These are phyloP conservation scores for Didymellaceae sp. DNA, from an alignment of 2,329 filamentous ascomycete genomes.

Conservation along the genomic window DNA sequence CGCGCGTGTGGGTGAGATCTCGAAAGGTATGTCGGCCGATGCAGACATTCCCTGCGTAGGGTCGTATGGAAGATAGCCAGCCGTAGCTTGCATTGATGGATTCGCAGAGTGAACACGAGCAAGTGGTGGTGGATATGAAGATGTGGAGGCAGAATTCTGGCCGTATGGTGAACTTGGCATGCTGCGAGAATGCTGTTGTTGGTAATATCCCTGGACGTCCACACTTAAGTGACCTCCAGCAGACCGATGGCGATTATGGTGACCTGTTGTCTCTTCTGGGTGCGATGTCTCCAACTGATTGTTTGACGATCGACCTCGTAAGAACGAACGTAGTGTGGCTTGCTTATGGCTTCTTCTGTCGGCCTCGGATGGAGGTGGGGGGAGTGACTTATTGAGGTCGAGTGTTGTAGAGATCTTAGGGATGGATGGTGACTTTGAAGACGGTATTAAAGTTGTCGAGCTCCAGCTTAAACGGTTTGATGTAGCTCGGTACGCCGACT, in stretches of 20 bases:
- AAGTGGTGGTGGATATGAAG: slow-evolving; percentile 19
- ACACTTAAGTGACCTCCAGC: slow-evolving; percentile 29
- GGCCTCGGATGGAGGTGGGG: slow-evolving; percentile 31
- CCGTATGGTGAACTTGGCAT: slow-evolving; percentile 44
- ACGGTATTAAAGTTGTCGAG: slow-evolving; percentile 23
- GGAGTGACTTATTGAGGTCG: slow-evolving; percentile 40
- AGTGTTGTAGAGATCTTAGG: slow-evolving; percentile 32
- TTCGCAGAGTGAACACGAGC: slow-evolving; percentile 34
- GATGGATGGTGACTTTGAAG: slow-evolving; percentile 13
- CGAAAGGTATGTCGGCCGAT: slow-evolving; percentile 29
- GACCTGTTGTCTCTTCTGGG: slow-evolving; percentile 1
- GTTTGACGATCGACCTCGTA: slow-evolving; percentile 34
- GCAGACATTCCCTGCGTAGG: slow-evolving; percentile 11
- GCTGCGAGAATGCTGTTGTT: slow-evolving; percentile 39
- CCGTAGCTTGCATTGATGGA: slow-evolving; percentile 22
- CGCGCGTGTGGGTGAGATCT: slow-evolving; percentile 30
- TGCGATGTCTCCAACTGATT: slow-evolving; percentile 24
- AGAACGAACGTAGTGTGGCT: slow-evolving; percentile 32
- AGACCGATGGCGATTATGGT: slow-evolving; percentile 31
- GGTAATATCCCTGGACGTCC: slow-evolving; percentile 27
- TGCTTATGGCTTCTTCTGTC: slow-evolving; percentile 36
- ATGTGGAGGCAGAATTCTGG: slow-evolving; percentile 18
- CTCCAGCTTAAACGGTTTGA: slow-evolving; percentile 28
- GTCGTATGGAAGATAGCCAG: slow-evolving; percentile 27
- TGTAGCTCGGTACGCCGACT: slow-evolving; percentile 41